Percentiles rank a stretch among this genome's conserved stretches.
Evolutionary conservation across 495 filamentous ascomycete species (phyloP).

Genomic region (Lasiosphaeriaceae sp.): DNA sequence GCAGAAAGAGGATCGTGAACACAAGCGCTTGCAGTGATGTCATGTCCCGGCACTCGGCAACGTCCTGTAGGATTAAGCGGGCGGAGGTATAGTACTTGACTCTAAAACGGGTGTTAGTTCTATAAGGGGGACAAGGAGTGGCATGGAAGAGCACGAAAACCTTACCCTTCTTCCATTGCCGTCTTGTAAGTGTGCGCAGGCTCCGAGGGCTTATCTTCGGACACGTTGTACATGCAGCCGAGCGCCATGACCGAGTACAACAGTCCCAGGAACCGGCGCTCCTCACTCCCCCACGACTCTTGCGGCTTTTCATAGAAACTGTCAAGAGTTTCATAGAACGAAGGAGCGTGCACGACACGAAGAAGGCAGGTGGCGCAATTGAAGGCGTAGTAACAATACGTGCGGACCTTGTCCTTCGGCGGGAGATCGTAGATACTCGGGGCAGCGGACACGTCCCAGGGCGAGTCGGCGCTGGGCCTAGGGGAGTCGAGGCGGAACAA

Average conservation of each 20-base stretch:
- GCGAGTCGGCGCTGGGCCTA: slow-evolving; percentile 49
- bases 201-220: slow-evolving; percentile 34
- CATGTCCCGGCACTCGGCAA: slow-evolving; percentile 88
- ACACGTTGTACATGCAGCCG: slow-evolving; percentile 74
- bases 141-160: not conserved
- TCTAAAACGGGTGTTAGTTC: slow-evolving; percentile 39
- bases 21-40: slow-evolving; percentile 79
- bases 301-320: slow-evolving; percentile 69
- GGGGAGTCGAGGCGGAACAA: slow-evolving; percentile 65
- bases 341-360: slow-evolving; percentile 82
- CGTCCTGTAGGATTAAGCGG: slow-evolving; percentile 70
- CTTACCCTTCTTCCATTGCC: slow-evolving; percentile 77
- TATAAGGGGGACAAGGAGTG: not conserved
- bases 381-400: slow-evolving; percentile 72
- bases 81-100: slow-evolving; percentile 81
- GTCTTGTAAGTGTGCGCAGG: slow-evolving; percentile 53
- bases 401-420: slow-evolving; percentile 57
- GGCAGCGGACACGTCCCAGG: slow-evolving; percentile 57
- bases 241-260: slow-evolving; percentile 81
- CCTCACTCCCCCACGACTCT: slow-evolving; percentile 66
- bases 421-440: slow-evolving; percentile 68
- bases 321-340: slow-evolving; percentile 74
- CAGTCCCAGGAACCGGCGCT: slow-evolving; percentile 78
- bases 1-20: slow-evolving; percentile 91
- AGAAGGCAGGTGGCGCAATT: slow-evolving; percentile 81